Conservation (phyloP, 2,329 filamentous ascomycete species). For the Periconia macrospinosa region DNA sequence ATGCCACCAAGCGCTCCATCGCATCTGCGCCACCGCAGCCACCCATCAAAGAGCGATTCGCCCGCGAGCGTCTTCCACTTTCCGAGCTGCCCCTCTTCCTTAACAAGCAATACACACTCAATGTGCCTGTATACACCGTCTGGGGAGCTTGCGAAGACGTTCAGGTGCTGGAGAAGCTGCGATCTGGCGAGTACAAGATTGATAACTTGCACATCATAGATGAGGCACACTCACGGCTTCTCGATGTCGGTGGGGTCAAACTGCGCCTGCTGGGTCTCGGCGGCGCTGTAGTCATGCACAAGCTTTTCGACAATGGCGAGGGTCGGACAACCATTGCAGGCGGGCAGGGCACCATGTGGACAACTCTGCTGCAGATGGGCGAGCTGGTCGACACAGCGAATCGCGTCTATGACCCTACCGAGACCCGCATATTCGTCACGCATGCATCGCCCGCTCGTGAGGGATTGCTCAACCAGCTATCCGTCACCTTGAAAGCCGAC, state of each 20-base stretch:
- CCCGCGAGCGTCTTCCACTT: constrained; percentile 78
- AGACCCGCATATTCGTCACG: constrained; percentile 94
- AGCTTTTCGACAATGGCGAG: constrained; percentile 98
- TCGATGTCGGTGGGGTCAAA: constrained; percentile 95
- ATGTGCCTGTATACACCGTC: constrained; percentile 96
- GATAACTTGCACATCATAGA: constrained; percentile 98
- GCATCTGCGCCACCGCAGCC: constrained; percentile 68
- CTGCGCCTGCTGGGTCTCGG: constrained; percentile 89
- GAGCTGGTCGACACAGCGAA: constrained; percentile 97
- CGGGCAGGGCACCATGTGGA: constrained; percentile 99
- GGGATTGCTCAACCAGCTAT: constrained; percentile 95
- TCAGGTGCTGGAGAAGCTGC: constrained; percentile 93
- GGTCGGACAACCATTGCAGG: constrained; percentile 97
- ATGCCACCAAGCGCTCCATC: constrained; percentile 68
- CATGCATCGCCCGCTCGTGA: constrained; percentile 96
- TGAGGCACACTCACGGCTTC: constrained; percentile 91
- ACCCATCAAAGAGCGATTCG: constrained; percentile 80
- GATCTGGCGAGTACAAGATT: constrained; percentile 97
- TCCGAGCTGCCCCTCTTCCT: constrained; percentile 91
- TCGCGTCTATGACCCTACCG: constrained; percentile 95
- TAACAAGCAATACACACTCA: constrained; percentile 83
- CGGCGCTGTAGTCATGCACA: constrained; percentile 98
- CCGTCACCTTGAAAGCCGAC: constrained; percentile 94
- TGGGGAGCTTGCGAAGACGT: constrained; percentile 99
- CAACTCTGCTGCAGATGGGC: constrained; percentile 94